A percentile compares a stretch with the other conserved stretches of the same genome.
These are phyloP conservation scores for Kwoniella shandongensis DNA, from an alignment of 768 basidiomycete species.

Conservation along the genomic window DNA sequence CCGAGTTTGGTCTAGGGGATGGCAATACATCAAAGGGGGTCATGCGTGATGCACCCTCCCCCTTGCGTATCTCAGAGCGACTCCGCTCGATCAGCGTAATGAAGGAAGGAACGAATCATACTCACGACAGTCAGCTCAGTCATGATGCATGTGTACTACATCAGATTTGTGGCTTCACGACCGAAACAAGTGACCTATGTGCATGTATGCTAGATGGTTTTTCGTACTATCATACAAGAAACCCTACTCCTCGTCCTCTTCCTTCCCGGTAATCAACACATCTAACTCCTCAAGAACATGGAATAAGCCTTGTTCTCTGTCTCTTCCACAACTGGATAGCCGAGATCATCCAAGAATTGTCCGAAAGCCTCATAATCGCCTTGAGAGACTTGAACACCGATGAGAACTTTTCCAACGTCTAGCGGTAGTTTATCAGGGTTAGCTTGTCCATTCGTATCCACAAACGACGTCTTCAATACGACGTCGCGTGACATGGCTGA, in stretches of 20 bases:
- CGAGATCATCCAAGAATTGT: constrained; percentile 71
- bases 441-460: not conserved
- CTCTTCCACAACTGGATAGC: constrained; percentile 89
- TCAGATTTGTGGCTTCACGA: too few species aligned
- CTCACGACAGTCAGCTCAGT: too few species aligned
- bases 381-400: constrained; percentile 86
- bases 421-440: not conserved
- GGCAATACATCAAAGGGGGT: constrained; percentile 40
- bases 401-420: constrained; percentile 91
- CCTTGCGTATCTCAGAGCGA: too few species aligned
- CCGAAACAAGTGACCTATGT: too few species aligned
- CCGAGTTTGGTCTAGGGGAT: constrained; percentile 18
- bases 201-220: too few species aligned
- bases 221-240: too few species aligned
- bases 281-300: constrained; percentile 43
- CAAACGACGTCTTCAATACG: not conserved
- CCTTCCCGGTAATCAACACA: too few species aligned
- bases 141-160: too few species aligned
- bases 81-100: too few species aligned
- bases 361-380: constrained; percentile 68
- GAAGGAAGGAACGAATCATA: too few species aligned
- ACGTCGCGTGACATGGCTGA: not conserved
- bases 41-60: constrained; percentile 30
- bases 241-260: too few species aligned
- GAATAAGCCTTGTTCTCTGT: constrained; percentile 83